phyloP scores from a whole-genome alignment of 2,329 filamentous ascomycete species.

The Pseudocercospora musae region DNA sequence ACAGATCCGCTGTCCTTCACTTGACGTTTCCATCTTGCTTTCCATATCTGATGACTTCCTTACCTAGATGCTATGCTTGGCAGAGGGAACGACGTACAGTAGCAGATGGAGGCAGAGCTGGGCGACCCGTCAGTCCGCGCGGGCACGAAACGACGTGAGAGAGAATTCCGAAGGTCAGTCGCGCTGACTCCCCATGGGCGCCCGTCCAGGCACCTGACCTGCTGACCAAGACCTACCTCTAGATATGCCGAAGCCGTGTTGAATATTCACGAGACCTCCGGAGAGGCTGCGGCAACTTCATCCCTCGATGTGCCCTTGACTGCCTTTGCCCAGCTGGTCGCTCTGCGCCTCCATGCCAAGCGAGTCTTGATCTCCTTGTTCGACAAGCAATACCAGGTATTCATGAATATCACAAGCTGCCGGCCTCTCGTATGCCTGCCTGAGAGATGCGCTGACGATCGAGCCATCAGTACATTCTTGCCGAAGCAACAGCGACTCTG shows the following conservation, averaged over 20 bases:
- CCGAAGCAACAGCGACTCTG: constrained; percentile 47
- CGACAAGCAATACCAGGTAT: constrained; percentile 44
- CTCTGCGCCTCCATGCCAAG: constrained; percentile 36
- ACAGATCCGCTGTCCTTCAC: too few relatives aligned
- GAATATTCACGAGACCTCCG: neutral
- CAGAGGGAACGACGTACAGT: neutral
- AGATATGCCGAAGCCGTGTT: constrained; percentile 17
- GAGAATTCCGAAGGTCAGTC: constrained; percentile 13
- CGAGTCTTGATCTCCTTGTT: constrained; percentile 44
- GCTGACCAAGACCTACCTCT: neutral
- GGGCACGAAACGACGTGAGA: neutral
- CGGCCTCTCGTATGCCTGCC: too few relatives aligned
- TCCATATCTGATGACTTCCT: too few relatives aligned
- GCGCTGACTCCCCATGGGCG: neutral
- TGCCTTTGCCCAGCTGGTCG: constrained; percentile 44
- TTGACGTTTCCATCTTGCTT: too few relatives aligned
- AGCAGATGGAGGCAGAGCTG: neutral
- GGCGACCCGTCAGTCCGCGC: neutral
- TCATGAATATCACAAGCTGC: neutral
- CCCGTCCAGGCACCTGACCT: neutral
- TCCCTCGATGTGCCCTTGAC: constrained; percentile 33
- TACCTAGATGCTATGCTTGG: too few relatives aligned
- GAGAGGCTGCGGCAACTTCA: constrained; percentile 1
- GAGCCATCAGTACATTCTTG: constrained; percentile 48
- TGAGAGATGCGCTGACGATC: neutral